These are phyloP conservation scores for Opeltia flavorubescens DNA, from an alignment of 495 filamentous ascomycete genomes.

Conservation along the genomic window DNA sequence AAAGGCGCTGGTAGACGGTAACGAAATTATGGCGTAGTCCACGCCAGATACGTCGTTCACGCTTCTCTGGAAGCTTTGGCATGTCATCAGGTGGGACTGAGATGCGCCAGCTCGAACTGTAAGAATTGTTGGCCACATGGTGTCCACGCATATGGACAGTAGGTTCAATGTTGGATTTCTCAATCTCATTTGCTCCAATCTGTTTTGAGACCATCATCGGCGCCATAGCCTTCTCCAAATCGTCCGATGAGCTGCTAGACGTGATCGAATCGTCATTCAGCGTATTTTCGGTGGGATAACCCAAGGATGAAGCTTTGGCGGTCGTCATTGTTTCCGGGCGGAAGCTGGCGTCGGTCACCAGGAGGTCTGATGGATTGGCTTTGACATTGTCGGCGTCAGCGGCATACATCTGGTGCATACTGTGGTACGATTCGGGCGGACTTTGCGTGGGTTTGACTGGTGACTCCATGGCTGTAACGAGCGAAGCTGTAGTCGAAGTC, in stretches of 20 bases:
- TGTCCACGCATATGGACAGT: neutral
- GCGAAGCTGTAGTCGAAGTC: neutral
- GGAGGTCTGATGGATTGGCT: neutral
- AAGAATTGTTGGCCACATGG: neutral
- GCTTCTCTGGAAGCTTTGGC: conserved; percentile 9
- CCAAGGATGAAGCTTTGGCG: conserved; percentile 7
- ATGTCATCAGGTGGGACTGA: conserved; percentile 10
- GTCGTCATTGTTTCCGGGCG: conserved; percentile 7
- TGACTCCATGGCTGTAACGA: neutral
- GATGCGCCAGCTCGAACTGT: conserved; percentile 7
- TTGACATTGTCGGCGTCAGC: neutral
- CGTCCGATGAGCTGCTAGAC: conserved; percentile 1
- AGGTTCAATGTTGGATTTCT: conserved; percentile 10
- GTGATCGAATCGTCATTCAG: neutral
- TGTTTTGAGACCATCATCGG: conserved; percentile 9
- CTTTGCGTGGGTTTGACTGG: neutral
- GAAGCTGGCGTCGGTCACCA: conserved; percentile 2
- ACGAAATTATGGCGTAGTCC: conserved; percentile 25
- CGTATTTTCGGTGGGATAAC: conserved; percentile 12
- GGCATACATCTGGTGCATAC: neutral
- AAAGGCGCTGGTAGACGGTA: conserved; percentile 38
- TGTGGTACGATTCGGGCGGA: neutral
- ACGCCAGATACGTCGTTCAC: conserved; percentile 5
- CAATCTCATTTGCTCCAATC: conserved; percentile 13
- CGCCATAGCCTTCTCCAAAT: conserved; percentile 11